phyloP scores from a whole-genome alignment of 2,329 filamentous ascomycete species.

The Claviceps fusiformis region DNA sequence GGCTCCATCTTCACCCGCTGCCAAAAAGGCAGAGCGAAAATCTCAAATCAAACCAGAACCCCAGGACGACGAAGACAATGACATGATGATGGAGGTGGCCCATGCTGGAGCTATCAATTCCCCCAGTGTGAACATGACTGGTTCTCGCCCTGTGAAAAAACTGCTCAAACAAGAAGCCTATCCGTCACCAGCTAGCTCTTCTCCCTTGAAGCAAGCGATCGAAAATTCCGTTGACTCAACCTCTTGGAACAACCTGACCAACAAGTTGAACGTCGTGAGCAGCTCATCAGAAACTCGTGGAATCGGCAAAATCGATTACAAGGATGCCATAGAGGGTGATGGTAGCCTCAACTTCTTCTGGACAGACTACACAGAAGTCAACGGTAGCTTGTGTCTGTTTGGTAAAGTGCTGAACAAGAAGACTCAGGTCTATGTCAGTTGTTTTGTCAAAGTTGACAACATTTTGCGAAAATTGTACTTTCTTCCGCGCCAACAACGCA shows the following conservation, averaged over 20 bases:
- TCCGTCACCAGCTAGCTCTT: conserved; percentile 63
- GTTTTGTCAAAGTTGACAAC: conserved; percentile 93
- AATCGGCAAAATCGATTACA: conserved; percentile 69
- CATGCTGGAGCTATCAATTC: conserved; percentile 57
- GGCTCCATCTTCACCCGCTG: conserved; percentile 73
- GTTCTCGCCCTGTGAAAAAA: conserved; percentile 59
- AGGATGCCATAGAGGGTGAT: conserved; percentile 84
- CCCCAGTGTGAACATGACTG: conserved; percentile 71
- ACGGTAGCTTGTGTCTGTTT: conserved; percentile 83
- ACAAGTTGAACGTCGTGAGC: conserved; percentile 73
- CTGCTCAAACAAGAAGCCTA: conserved; percentile 52
- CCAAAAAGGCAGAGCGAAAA: conserved; percentile 65
- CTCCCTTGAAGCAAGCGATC: conserved; percentile 45
- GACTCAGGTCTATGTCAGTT: conserved; percentile 67
- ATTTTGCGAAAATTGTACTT: conserved; percentile 88
- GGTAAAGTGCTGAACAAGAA: conserved; percentile 91
- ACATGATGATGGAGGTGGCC: conserved; percentile 82
- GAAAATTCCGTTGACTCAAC: conserved; percentile 58
- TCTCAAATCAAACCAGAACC: conserved; percentile 33
- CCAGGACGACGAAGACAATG: conserved; percentile 60
- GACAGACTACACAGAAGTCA: conserved; percentile 89
- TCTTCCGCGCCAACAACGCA: conserved; percentile 56
- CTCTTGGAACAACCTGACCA: conserved; percentile 78
- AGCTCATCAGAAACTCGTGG: conserved; percentile 52
- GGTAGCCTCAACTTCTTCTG: conserved; percentile 91